Evolutionary conservation across 2,329 filamentous ascomycete genomes (phyloP).

Genomic region (Bipolaris cookei): DNA sequence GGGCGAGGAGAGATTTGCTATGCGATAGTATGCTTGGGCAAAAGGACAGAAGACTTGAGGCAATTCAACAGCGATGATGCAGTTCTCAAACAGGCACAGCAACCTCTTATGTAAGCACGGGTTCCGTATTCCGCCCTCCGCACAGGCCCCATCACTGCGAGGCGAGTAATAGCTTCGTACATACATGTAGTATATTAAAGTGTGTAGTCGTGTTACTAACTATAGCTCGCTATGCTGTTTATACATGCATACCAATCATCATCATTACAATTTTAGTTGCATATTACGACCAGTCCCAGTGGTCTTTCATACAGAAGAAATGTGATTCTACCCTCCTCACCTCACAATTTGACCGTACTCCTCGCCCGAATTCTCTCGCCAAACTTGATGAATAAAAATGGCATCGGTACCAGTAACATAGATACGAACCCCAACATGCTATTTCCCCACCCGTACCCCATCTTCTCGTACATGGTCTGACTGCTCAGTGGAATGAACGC

Average conservation of each 20-base stretch:
- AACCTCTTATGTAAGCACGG: no score
- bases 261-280: no score
- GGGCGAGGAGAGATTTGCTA: not conserved
- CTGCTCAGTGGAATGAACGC: constrained; percentile 51
- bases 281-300: no score
- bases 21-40: not conserved
- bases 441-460: constrained; percentile 52
- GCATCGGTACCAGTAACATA: constrained; percentile 40
- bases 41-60: constrained; percentile 26
- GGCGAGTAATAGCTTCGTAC: no score
- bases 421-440: constrained; percentile 47
- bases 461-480: constrained; percentile 47
- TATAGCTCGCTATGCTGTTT: no score
- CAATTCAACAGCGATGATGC: constrained; percentile 26
- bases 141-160: no score
- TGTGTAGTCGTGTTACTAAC: no score
- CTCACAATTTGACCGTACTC: constrained; percentile 38
- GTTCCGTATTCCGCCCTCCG: not conserved
- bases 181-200: no score
- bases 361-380: constrained; percentile 40
- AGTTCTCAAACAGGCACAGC: no score
- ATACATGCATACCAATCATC: no score
- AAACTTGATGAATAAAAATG: constrained; percentile 46
- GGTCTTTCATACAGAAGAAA: no score
- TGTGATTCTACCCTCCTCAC: not conserved